These are phyloP conservation scores for Starmerella geochares DNA, from an alignment of 805 yeast species.

Conservation along the genomic window DNA sequence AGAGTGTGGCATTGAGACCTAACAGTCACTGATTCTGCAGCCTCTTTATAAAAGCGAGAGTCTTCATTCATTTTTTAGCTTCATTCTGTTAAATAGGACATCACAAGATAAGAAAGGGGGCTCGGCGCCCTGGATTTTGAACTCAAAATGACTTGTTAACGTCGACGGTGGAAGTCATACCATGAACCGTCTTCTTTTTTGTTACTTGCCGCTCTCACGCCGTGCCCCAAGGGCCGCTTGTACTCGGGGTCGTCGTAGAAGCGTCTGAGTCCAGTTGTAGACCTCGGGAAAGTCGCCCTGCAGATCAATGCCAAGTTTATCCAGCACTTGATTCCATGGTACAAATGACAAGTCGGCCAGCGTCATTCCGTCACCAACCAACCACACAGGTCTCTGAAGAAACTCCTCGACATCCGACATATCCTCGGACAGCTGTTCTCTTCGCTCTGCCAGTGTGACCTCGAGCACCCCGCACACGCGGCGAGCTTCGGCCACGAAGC, in stretches of 20 bases:
- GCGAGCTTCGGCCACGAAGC: slow-evolving; percentile 85
- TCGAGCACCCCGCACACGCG: slow-evolving; percentile 89
- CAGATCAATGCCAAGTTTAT: slow-evolving; percentile 79
- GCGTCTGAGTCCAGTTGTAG: slow-evolving; percentile 86
- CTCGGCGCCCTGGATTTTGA: too few relatives aligned
- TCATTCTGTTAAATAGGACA: not conserved
- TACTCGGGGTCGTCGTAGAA: slow-evolving; percentile 93
- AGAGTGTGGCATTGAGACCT: too few relatives aligned
- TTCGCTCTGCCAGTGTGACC: slow-evolving; percentile 85
- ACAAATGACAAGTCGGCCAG: slow-evolving; percentile 86
- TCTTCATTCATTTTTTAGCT: too few relatives aligned
- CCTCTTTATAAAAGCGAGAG: too few relatives aligned
- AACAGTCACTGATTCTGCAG: too few relatives aligned
- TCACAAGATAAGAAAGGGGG: too few relatives aligned
- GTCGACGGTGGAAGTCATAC: too few relatives aligned
- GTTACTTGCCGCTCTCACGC: not conserved
- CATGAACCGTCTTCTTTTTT: not conserved
- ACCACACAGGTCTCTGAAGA: slow-evolving; percentile 90
- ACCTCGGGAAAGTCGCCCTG: slow-evolving; percentile 88
- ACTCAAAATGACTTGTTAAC: too few relatives aligned
- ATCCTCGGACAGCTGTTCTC: slow-evolving; percentile 85
- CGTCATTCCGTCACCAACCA: slow-evolving; percentile 73
- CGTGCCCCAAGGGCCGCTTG: slow-evolving; percentile 53
- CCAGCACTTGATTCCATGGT: slow-evolving; percentile 95
- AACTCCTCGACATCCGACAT: slow-evolving; percentile 68